Conservation (phyloP, 2,329 filamentous ascomycete genomes). For the Pseudocercospora ulei region DNA sequence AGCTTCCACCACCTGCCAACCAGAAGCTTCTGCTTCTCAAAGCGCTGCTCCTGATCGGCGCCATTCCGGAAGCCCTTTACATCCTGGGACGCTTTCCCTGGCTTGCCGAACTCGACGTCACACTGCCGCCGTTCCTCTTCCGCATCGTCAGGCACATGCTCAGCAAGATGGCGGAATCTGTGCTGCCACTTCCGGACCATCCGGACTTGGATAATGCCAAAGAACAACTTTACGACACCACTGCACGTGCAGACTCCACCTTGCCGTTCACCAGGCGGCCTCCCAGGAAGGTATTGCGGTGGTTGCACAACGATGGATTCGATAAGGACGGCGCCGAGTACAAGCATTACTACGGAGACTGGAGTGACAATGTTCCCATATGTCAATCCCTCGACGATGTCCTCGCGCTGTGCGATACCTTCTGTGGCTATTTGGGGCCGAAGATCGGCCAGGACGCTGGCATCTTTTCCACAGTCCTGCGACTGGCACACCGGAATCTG, state of each 20-base stretch:
- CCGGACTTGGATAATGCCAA: conserved; percentile 41
- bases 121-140: conserved; percentile 70
- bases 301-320: conserved; percentile 71
- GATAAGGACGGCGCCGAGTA: conserved; percentile 67
- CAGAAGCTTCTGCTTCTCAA: conserved; percentile 81
- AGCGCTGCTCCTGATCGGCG: conserved; percentile 79
- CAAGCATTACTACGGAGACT: conserved; percentile 94
- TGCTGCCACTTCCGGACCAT: conserved; percentile 42
- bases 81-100: conserved; percentile 87
- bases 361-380: conserved; percentile 83
- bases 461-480: conserved; percentile 70
- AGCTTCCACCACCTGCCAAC: conserved; percentile 64
- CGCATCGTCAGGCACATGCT: conserved; percentile 76
- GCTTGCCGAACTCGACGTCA: conserved; percentile 75
- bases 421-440: conserved; percentile 76
- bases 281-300: conserved; percentile 61
- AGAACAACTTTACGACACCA: conserved; percentile 53
- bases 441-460: conserved; percentile 77
- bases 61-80: conserved; percentile 83
- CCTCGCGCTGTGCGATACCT: conserved; percentile 71
- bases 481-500: conserved; percentile 71
- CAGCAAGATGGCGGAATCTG: conserved; percentile 57
- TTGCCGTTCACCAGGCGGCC: conserved; percentile 47
- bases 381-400: conserved; percentile 87
- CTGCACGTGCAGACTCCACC: conserved; percentile 57